Percentiles rank a stretch among this genome's conserved stretches.
Evolutionary conservation across 176 grass and related monocot genomes (phyloP).

Genomic region (Zoysia japonica): DNA sequence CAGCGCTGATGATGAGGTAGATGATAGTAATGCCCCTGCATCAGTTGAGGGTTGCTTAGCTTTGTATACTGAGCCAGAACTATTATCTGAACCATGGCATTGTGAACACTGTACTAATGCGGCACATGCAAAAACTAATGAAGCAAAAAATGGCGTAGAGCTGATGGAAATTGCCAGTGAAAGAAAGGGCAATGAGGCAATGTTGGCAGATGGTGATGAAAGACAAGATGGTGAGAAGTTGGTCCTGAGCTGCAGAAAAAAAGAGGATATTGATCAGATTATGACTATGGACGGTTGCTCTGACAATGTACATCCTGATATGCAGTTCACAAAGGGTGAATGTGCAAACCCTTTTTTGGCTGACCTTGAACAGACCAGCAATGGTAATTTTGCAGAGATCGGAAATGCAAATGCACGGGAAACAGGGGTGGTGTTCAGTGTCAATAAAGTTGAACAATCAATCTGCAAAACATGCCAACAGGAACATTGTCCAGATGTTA

Average conservation of each 20-base stretch:
- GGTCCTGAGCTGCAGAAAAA: conserved; percentile 28
- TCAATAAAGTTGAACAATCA: conserved; percentile 35
- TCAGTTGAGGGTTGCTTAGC: conserved; percentile 82
- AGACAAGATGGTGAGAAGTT: conserved; percentile 26
- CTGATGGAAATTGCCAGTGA: conserved; percentile 41
- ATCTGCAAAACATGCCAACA: conserved; percentile 22
- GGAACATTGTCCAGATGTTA: conserved; percentile 37
- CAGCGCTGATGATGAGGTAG: conserved; percentile 74
- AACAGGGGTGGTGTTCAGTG: not conserved
- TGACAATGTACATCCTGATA: conserved; percentile 37
- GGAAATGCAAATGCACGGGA: conserved; percentile 27
- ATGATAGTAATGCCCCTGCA: conserved; percentile 64
- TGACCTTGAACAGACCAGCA: conserved; percentile 36
- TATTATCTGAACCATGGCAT: conserved; percentile 72
- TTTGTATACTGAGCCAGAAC: conserved; percentile 80
- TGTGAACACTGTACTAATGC: conserved; percentile 54
- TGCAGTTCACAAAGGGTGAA: conserved; percentile 26
- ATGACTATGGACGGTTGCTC: conserved; percentile 43
- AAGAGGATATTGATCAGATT: conserved; percentile 55
- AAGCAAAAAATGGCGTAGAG: conserved; percentile 24
- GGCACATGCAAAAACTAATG: conserved; percentile 2
- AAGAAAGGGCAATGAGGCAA: conserved; percentile 41
- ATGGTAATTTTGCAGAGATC: conserved; percentile 18
- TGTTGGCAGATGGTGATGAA: conserved; percentile 4
- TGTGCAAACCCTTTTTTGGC: conserved; percentile 36